Conservation (phyloP, 352 stramenopile genomes). For the Pythium sukuiense region DNA sequence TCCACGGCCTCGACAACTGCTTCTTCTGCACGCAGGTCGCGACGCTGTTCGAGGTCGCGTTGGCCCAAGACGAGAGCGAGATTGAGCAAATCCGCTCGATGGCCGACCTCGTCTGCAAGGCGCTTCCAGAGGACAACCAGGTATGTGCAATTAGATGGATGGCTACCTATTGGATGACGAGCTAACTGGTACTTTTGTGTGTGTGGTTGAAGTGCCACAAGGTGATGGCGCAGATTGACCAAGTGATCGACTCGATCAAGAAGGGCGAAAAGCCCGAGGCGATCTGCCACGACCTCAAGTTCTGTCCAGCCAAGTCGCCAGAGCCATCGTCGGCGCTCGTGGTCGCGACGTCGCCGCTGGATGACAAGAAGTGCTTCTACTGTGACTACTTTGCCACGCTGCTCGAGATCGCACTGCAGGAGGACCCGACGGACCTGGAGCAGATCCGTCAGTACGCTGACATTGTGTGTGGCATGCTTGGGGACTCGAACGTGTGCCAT, state of each 20-base stretch:
- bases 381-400: conserved; percentile 70
- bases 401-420: conserved; percentile 51
- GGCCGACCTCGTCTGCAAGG: conserved; percentile 49
- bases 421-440: conserved; percentile 52
- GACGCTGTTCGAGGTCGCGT: conserved; percentile 42
- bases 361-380: conserved; percentile 58
- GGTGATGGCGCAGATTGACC: conserved; percentile 51
- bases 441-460: conserved; percentile 68
- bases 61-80: conserved; percentile 47
- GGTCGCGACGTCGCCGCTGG: background rate
- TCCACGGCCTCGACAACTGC: conserved; percentile 26
- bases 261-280: conserved; percentile 40
- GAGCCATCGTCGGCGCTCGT: background rate
- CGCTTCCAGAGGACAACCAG: conserved; percentile 54
- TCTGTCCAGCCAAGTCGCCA: background rate
- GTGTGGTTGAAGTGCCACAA: conserved; percentile 39
- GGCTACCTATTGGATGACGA: background rate
- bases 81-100: conserved; percentile 56
- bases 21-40: conserved; percentile 69
- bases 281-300: conserved; percentile 36
- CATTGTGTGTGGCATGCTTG: conserved; percentile 76
- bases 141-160: conserved; percentile 18
- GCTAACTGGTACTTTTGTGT: conserved; percentile 6
- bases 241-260: conserved; percentile 49
- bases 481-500: conserved; percentile 60